These are phyloP conservation scores for Harringtonia aguacate DNA, from an alignment of 2,329 filamentous ascomycete genomes.

Conservation along the genomic window DNA sequence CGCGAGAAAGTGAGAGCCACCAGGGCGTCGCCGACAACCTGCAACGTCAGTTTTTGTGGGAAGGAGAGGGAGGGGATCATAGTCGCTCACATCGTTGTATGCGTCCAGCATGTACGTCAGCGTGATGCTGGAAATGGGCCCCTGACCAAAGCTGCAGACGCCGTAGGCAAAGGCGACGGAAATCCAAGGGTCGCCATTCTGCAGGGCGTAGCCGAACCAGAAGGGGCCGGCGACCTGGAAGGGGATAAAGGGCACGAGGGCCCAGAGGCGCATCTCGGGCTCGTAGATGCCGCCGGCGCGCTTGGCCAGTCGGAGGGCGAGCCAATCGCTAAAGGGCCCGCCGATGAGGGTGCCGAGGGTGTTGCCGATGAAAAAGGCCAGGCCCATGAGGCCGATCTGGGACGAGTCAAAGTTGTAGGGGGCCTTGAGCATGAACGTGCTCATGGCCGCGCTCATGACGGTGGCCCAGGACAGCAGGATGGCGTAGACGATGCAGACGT, in stretches of 20 bases:
- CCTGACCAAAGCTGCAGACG: not conserved
- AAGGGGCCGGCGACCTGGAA: conserved; percentile 1
- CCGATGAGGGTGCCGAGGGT: not conserved
- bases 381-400: conserved; percentile 4
- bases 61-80: no score
- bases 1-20: conserved; percentile 1
- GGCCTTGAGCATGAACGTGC: not conserved
- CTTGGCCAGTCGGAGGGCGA: not conserved
- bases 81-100: conserved; percentile 1
- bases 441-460: not conserved
- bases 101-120: conserved; percentile 2
- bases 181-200: not conserved
- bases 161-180: not conserved
- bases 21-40: conserved; percentile 1
- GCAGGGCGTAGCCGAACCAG: conserved; percentile 1
- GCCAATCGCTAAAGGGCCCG: conserved; percentile 3
- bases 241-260: not conserved
- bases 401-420: not conserved
- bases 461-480: not conserved
- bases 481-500: conserved; percentile 3
- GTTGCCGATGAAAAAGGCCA: conserved; percentile 1
- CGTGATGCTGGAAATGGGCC: not conserved
- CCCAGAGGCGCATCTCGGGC: conserved; percentile 4
- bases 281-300: not conserved
- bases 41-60: not conserved